Conservation (phyloP, 495 filamentous ascomycete genomes). For the Neurospora sp. region DNA sequence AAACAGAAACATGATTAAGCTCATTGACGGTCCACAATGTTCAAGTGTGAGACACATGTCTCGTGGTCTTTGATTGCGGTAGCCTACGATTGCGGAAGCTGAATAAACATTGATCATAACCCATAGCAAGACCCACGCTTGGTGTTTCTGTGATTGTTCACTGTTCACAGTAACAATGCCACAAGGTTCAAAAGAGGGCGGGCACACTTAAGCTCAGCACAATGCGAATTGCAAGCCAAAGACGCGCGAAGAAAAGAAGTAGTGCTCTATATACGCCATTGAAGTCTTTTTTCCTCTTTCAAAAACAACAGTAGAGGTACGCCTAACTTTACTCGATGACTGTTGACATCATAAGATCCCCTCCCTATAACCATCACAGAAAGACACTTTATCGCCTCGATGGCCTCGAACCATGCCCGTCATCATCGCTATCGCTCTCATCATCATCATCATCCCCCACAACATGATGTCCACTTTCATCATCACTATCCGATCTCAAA, state of each 20-base stretch:
- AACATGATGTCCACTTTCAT: conserved; percentile 35
- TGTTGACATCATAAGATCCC: background rate
- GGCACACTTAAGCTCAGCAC: background rate
- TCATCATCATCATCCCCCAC: conserved; percentile 21
- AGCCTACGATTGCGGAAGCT: background rate
- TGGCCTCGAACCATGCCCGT: background rate
- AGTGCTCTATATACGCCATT: background rate
- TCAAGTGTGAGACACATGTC: background rate
- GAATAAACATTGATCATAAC: no score
- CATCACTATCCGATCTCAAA: conserved; percentile 31
- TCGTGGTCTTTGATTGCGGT: no score
- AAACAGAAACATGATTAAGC: background rate
- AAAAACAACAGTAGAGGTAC: background rate
- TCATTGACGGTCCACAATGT: background rate
- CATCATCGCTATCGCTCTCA: conserved; percentile 15
- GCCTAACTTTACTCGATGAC: background rate
- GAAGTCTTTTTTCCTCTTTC: background rate
- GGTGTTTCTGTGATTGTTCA: background rate
- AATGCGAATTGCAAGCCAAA: background rate
- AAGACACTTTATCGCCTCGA: background rate
- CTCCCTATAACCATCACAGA: background rate
- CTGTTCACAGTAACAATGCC: background rate
- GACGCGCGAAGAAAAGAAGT: background rate
- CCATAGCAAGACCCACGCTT: no score
- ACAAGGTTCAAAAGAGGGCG: background rate